These are phyloP conservation scores for Curvularia sp. DNA, from an alignment of 2,329 filamentous ascomycete genomes.

Conservation along the genomic window DNA sequence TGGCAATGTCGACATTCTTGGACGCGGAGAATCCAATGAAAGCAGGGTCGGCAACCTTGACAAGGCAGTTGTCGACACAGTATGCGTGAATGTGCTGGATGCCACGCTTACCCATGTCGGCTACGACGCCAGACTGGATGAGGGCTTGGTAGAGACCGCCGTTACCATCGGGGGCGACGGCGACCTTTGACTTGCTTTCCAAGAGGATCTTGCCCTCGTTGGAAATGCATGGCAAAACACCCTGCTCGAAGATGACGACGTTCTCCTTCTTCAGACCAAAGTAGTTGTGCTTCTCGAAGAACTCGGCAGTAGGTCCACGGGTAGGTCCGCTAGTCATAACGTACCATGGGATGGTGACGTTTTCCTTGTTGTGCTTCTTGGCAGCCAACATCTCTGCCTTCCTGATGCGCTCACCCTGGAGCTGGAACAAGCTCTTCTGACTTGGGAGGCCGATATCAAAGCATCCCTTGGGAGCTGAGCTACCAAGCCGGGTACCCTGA, in stretches of 20 bases:
- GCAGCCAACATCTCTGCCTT: conserved; percentile 83
- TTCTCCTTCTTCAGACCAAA: conserved; percentile 89
- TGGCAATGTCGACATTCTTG: conserved; percentile 91
- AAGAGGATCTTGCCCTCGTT: conserved; percentile 97
- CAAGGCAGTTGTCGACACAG: conserved; percentile 99
- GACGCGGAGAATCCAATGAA: conserved; percentile 93
- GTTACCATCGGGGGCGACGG: conserved; percentile 96
- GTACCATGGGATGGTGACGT: conserved; percentile 86
- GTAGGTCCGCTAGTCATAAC: conserved; percentile 99
- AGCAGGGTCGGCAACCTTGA: conserved; percentile 94
- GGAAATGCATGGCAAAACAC: conserved; percentile 93
- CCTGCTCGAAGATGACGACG: conserved; percentile 94
- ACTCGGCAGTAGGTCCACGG: conserved; percentile 86
- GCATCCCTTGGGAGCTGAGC: conserved; percentile 95
- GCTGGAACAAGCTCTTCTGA: conserved; percentile 93
- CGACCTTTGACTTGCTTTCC: conserved; percentile 86
- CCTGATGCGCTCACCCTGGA: conserved; percentile 92
- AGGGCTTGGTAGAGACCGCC: conserved; percentile 96
- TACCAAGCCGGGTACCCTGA: conserved; percentile 92
- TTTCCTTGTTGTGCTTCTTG: conserved; percentile 67
- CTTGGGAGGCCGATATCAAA: conserved; percentile 95
- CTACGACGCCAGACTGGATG: conserved; percentile 77
- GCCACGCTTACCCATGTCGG: conserved; percentile 86
- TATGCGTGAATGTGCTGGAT: conserved; percentile 96
- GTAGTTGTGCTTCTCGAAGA: conserved; percentile 87